phyloP scores from a whole-genome alignment of 768 basidiomycete genomes.

The Hygrophorus russula region DNA sequence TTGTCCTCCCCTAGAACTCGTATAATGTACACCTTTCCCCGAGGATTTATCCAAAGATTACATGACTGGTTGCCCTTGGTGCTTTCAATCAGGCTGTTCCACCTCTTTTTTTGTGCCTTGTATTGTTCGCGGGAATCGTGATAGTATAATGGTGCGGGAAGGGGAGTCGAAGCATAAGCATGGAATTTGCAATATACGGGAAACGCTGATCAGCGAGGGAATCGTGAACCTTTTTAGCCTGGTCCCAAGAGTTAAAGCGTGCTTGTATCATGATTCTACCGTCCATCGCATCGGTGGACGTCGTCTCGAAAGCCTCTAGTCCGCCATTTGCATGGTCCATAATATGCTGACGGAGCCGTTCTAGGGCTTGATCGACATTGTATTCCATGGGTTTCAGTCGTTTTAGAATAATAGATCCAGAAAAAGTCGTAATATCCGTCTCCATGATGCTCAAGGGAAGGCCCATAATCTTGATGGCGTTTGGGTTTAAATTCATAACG shows the following conservation, averaged over 20 bases:
- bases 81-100: constrained; percentile 30
- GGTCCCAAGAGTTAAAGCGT: constrained; percentile 38
- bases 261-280: constrained; percentile 26
- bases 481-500: constrained; percentile 14
- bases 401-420: constrained; percentile 14
- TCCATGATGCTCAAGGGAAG: constrained; percentile 21
- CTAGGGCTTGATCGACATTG: constrained; percentile 12
- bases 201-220: constrained; percentile 22
- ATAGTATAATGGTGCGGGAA: constrained; percentile 41
- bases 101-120: constrained; percentile 35
- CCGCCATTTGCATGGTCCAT: constrained; percentile 10
- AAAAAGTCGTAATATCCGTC: constrained; percentile 17
- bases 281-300: constrained; percentile 12
- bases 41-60: constrained; percentile 17
- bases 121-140: constrained; percentile 38
- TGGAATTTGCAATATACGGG: constrained; percentile 18
- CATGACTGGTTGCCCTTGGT: constrained; percentile 23
- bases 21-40: constrained; percentile 20
- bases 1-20: constrained; percentile 40
- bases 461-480: constrained; percentile 32
- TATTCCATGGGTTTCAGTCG: constrained; percentile 15
- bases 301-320: constrained; percentile 14
- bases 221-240: constrained; percentile 28
- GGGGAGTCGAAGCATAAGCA: constrained; percentile 30
- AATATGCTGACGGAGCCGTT: constrained; percentile 16